phyloP scores from a whole-genome alignment of 257 asterid species.

The Buddleja alternifolia region DNA sequence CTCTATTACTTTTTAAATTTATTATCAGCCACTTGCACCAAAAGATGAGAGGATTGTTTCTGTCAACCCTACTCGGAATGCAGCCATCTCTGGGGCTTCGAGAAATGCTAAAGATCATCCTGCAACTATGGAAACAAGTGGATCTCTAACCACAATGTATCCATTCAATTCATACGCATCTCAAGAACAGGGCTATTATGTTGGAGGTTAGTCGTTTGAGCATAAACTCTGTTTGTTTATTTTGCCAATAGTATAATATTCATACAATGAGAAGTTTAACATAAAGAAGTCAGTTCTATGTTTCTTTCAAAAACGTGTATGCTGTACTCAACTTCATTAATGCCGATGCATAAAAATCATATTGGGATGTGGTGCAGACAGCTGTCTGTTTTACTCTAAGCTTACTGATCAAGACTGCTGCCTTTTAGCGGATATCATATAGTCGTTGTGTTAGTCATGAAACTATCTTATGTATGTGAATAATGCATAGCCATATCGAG shows the following conservation, averaged over 20 bases:
- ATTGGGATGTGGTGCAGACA: neutral
- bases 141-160: slow-evolving; percentile 45
- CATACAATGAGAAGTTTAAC: slow-evolving; percentile 4
- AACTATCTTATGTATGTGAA: slow-evolving; percentile 5
- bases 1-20: slow-evolving; percentile 41
- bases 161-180: slow-evolving; percentile 62
- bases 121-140: slow-evolving; percentile 65
- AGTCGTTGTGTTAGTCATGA: neutral
- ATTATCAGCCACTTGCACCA: slow-evolving; percentile 69
- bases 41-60: slow-evolving; percentile 83
- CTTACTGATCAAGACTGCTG: slow-evolving; percentile 1
- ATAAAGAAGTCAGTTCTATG: slow-evolving; percentile 1
- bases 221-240: slow-evolving; percentile 23
- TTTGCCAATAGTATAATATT: slow-evolving; percentile 4
- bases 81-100: slow-evolving; percentile 67
- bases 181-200: slow-evolving; percentile 73
- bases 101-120: slow-evolving; percentile 64
- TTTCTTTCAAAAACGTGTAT: neutral
- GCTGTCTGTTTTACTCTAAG: slow-evolving; percentile 12
- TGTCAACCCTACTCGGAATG: slow-evolving; percentile 68
- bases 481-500: neutral
- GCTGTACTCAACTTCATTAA: slow-evolving; percentile 8
- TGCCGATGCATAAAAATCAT: slow-evolving; percentile 15
- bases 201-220: slow-evolving; percentile 66
- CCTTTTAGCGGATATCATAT: neutral